A percentile compares a stretch with the other conserved stretches of the same genome.
These are phyloP conservation scores for Turritis glabra DNA, from an alignment of 345 rosid species.

Conservation along the genomic window DNA sequence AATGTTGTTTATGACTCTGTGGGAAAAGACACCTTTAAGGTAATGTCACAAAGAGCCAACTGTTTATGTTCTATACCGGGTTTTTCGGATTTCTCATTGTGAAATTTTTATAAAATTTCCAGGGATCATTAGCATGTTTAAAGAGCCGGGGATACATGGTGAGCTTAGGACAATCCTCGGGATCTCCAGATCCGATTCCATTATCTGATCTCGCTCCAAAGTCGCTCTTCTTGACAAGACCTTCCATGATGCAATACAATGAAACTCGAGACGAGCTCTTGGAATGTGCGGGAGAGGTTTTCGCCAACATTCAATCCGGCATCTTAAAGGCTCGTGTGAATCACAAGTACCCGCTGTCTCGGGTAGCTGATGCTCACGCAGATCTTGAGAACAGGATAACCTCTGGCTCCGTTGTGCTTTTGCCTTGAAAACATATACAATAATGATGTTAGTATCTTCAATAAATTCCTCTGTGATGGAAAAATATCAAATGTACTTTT, in stretches of 20 bases:
- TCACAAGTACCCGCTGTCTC: conserved; percentile 70
- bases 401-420: conserved; percentile 73
- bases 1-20: conserved; percentile 91
- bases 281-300: conserved; percentile 71
- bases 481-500: not conserved
- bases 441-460: not conserved
- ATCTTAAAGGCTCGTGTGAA: conserved; percentile 61
- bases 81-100: not conserved
- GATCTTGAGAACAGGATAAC: conserved; percentile 76
- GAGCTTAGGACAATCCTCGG: conserved; percentile 88
- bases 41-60: conserved; percentile 16
- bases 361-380: conserved; percentile 73
- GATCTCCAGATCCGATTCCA: conserved; percentile 72
- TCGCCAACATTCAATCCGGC: conserved; percentile 61
- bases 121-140: conserved; percentile 88
- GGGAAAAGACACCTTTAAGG: conserved; percentile 89
- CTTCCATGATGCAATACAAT: conserved; percentile 71
- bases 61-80: not conserved
- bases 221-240: conserved; percentile 82
- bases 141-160: conserved; percentile 83
- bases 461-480: conserved; percentile 23
- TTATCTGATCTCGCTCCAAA: conserved; percentile 72
- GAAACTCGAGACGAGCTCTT: conserved; percentile 72
- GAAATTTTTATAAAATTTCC: not conserved
- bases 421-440: conserved; percentile 46